These are phyloP conservation scores for Peronospora farinosa DNA, from an alignment of 352 stramenopile genomes.

Conservation along the genomic window DNA sequence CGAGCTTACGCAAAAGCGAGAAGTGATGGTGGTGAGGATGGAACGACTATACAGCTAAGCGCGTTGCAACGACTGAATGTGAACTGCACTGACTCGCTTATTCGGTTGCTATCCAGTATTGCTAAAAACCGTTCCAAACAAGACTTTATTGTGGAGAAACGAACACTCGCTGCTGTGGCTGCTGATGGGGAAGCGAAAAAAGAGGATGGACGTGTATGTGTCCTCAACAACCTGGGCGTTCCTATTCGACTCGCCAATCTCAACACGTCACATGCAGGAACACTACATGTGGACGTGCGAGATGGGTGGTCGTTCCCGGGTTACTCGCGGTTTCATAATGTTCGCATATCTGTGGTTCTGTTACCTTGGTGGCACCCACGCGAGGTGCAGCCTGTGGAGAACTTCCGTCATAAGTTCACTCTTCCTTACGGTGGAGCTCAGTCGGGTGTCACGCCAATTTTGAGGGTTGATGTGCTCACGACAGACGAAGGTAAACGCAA, in stretches of 20 bases:
- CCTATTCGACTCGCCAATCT: constrained; percentile 84
- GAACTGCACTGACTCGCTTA: constrained; percentile 80
- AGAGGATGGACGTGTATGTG: constrained; percentile 75
- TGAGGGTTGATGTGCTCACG: constrained; percentile 68
- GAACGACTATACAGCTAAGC: constrained; percentile 70
- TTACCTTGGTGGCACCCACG: constrained; percentile 83
- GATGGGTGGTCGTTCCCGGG: constrained; percentile 81
- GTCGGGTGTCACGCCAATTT: constrained; percentile 80
- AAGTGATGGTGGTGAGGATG: constrained; percentile 43
- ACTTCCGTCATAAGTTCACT: constrained; percentile 72
- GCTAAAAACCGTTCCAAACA: constrained; percentile 69
- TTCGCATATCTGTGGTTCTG: constrained; percentile 74
- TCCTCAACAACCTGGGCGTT: constrained; percentile 85
- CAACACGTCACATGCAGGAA: constrained; percentile 79
- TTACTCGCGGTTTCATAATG: constrained; percentile 83
- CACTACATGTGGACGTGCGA: constrained; percentile 70
- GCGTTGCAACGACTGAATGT: constrained; percentile 82
- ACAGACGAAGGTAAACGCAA: constrained; percentile 69
- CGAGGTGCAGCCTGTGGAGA: constrained; percentile 63
- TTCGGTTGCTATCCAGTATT: constrained; percentile 74
- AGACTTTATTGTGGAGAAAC: constrained; percentile 66
- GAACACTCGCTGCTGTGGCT: constrained; percentile 65
- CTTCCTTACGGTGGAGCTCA: constrained; percentile 79
- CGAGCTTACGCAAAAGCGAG: constrained; percentile 59
- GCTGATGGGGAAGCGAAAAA: constrained; percentile 79